phyloP scores from a whole-genome alignment of 106 monocot genomes.

The Allium sativum region DNA sequence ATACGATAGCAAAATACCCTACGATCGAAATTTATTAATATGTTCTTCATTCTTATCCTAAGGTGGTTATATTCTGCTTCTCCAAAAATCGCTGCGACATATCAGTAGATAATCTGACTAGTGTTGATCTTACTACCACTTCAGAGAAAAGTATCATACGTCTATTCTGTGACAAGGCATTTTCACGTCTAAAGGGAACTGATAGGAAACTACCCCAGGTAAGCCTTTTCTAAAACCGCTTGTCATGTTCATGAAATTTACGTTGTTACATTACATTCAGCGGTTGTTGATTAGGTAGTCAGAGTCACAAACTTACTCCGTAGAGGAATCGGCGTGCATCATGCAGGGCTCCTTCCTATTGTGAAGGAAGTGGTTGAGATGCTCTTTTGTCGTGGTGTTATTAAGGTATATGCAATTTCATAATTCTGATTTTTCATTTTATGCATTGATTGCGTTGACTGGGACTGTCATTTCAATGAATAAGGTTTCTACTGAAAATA shows the following conservation, averaged over 20 bases:
- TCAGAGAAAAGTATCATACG: slow-evolving; percentile 90
- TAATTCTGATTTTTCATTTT: background rate
- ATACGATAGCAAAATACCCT: too few species aligned
- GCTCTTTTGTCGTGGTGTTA: slow-evolving; percentile 96
- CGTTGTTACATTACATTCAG: too few species aligned
- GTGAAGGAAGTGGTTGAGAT: slow-evolving; percentile 99
- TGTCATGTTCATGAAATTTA: background rate
- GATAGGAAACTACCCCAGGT: slow-evolving; percentile 96
- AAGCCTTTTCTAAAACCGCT: background rate
- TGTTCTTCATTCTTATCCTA: background rate
- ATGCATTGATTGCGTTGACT: too few species aligned
- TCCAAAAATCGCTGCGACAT: slow-evolving; percentile 90
- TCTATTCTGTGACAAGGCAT: slow-evolving; percentile 89
- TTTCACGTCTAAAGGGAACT: slow-evolving; percentile 91
- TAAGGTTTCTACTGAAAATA: too few species aligned
- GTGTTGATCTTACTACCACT: slow-evolving; percentile 71
- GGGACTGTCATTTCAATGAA: too few species aligned
- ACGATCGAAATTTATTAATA: too few species aligned
- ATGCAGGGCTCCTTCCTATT: slow-evolving; percentile 98
- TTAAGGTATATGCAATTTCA: slow-evolving; percentile 48
- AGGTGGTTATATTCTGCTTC: slow-evolving; percentile 98
- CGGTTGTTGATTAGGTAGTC: slow-evolving; percentile 37
- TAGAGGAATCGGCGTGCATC: slow-evolving; percentile 90
- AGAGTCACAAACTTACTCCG: slow-evolving; percentile 65
- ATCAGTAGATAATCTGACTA: slow-evolving; percentile 60